Evolutionary conservation across 176 grass and related monocot species (phyloP).

Genomic region (Lolium multiflorum): DNA sequence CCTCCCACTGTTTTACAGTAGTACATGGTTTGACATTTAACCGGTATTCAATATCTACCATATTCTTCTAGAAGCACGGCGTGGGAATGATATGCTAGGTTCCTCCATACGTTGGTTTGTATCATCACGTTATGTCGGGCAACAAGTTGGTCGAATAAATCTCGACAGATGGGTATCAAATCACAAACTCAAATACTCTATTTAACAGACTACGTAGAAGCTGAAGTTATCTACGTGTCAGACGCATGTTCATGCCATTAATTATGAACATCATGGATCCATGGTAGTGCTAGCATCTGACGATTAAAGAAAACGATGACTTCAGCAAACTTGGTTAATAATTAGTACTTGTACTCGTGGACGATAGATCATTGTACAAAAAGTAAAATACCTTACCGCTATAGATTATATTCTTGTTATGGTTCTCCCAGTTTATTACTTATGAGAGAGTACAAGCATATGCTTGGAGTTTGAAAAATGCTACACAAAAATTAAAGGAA

Average conservation of each 20-base stretch:
- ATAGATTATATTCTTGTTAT: slow-evolving; percentile 42
- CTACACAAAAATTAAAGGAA: slow-evolving; percentile 32
- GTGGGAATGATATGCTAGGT: slow-evolving; percentile 12
- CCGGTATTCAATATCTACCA: slow-evolving; percentile 21
- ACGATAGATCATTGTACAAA: not conserved
- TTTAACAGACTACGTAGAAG: not conserved
- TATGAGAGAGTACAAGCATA: slow-evolving; percentile 9
- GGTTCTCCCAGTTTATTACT: slow-evolving; percentile 20
- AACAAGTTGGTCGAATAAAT: slow-evolving; percentile 50
- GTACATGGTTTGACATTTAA: slow-evolving; percentile 45
- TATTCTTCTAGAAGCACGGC: slow-evolving; percentile 51
- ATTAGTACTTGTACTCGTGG: not conserved
- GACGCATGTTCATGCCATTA: slow-evolving; percentile 25
- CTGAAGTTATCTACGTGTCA: slow-evolving; percentile 39
- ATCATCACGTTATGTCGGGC: slow-evolving; percentile 44
- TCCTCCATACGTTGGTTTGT: slow-evolving; percentile 35
- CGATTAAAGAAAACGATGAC: slow-evolving; percentile 35
- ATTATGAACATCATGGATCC: slow-evolving; percentile 2
- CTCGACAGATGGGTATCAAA: slow-evolving; percentile 52
- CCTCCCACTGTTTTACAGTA: no score
- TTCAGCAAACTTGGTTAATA: slow-evolving; percentile 28
- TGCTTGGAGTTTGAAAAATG: slow-evolving; percentile 46
- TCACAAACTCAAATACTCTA: slow-evolving; percentile 39
- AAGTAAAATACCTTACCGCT: slow-evolving; percentile 24
- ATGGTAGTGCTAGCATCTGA: slow-evolving; percentile 15